Percentiles rank a stretch among this genome's conserved stretches.
Evolutionary conservation across 495 filamentous ascomycete genomes (phyloP).

Genomic region (Hyaloscypha hepaticicola): DNA sequence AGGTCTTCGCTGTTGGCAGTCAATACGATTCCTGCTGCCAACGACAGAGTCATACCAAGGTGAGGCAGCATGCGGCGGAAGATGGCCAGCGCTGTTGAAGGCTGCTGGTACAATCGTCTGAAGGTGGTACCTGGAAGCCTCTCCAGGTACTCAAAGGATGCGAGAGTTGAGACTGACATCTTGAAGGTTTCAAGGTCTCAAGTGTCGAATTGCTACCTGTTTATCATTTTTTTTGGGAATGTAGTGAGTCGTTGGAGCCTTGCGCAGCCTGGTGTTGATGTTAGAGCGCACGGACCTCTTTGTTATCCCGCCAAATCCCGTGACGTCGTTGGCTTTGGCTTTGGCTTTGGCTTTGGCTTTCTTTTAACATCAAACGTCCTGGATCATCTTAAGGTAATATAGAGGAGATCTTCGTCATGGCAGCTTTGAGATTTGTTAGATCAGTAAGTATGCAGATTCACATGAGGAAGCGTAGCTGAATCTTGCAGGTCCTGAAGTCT

Average conservation of each 20-base stretch:
- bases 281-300: slow-evolving; percentile 13
- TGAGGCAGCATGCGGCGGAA: slow-evolving; percentile 96
- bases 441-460: slow-evolving; percentile 43
- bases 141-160: slow-evolving; percentile 84
- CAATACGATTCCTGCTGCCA: background rate
- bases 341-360: no score
- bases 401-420: slow-evolving; percentile 39
- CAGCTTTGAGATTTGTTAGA: slow-evolving; percentile 60
- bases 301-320: background rate
- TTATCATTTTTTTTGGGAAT: slow-evolving; percentile 28
- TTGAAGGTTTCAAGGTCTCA: slow-evolving; percentile 27
- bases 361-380: background rate
- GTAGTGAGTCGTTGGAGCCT: slow-evolving; percentile 38
- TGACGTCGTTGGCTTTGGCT: slow-evolving; percentile 4
- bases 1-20: slow-evolving; percentile 69
- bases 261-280: slow-evolving; percentile 36
- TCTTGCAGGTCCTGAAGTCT: slow-evolving; percentile 31
- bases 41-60: slow-evolving; percentile 57
- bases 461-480: slow-evolving; percentile 13
- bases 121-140: slow-evolving; percentile 85
- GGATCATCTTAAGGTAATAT: background rate
- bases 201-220: slow-evolving; percentile 27
- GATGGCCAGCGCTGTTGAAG: slow-evolving; percentile 90
- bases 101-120: slow-evolving; percentile 87
- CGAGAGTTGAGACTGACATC: slow-evolving; percentile 68